Conservation (phyloP, 164 flowering plant genomes). For the Magnolia changhungtana region DNA sequence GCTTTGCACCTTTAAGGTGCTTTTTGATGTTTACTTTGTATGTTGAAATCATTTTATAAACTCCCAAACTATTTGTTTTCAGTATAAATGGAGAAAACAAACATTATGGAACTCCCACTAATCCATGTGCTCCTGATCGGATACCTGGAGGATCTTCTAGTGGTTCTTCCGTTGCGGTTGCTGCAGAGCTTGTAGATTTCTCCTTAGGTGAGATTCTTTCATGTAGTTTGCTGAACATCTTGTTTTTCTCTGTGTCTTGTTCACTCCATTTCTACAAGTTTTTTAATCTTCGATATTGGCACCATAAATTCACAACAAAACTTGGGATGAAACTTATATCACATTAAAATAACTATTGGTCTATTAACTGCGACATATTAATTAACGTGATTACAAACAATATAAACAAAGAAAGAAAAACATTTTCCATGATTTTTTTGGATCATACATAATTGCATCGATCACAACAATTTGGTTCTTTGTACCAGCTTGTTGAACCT, state of each 20-base stretch:
- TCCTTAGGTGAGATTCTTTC: conserved; percentile 51
- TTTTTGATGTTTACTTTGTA: background rate
- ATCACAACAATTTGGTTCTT: too few relatives aligned
- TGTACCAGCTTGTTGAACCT: too few relatives aligned
- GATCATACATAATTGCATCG: too few relatives aligned
- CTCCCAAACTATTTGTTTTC: conserved; percentile 10
- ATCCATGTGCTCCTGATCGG: conserved; percentile 74
- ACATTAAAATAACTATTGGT: background rate
- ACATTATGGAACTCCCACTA: conserved; percentile 88
- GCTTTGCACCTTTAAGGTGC: background rate
- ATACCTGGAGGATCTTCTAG: conserved; percentile 98
- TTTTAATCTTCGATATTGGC: background rate
- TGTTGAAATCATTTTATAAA: background rate
- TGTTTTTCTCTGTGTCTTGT: background rate
- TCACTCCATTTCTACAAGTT: background rate
- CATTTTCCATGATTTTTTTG: too few relatives aligned
- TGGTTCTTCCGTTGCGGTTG: conserved; percentile 94
- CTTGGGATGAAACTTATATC: background rate
- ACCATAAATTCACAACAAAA: too few relatives aligned
- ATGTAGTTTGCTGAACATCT: background rate
- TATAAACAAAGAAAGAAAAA: too few relatives aligned
- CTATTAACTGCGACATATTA: background rate
- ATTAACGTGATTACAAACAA: too few relatives aligned
- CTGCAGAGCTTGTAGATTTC: conserved; percentile 78
- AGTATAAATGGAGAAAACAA: conserved; percentile 87